A percentile compares a stretch with the other conserved stretches of the same genome.
These are phyloP conservation scores for Solanum infundibuliforme DNA, from an alignment of 257 asterid species.

Conservation along the genomic window DNA sequence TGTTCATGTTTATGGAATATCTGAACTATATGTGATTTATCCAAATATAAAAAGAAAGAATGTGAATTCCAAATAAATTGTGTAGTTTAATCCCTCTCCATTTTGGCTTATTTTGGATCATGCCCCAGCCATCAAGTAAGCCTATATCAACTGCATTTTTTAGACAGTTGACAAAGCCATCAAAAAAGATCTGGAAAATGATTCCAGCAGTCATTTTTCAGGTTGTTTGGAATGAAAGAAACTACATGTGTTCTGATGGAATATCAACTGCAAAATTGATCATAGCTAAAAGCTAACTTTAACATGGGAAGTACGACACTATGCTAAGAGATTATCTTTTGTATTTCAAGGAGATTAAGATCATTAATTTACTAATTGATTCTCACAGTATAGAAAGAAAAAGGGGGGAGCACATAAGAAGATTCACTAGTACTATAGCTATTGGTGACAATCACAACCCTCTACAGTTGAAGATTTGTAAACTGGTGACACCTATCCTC, in stretches of 20 bases:
- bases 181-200: background rate
- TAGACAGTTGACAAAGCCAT: background rate
- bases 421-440: background rate
- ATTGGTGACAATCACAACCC: background rate
- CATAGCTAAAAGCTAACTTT: background rate
- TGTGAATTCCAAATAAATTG: background rate
- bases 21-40: background rate
- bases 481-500: background rate
- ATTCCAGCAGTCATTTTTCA: background rate
- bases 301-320: background rate
- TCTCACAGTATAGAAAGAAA: background rate
- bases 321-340: background rate
- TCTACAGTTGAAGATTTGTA: background rate
- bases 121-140: background rate
- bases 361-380: background rate
- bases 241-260: background rate
- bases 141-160: background rate
- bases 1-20: background rate
- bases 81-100: background rate
- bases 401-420: background rate
- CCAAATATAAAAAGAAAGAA: background rate
- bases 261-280: background rate
- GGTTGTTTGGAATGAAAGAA: background rate
- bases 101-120: background rate
- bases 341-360: background rate